A percentile compares a stretch with the other conserved stretches of the same genome.
Evolutionary conservation across 2,329 filamentous ascomycete genomes (phyloP).

Genomic region (Colletotrichum brevisporum): DNA sequence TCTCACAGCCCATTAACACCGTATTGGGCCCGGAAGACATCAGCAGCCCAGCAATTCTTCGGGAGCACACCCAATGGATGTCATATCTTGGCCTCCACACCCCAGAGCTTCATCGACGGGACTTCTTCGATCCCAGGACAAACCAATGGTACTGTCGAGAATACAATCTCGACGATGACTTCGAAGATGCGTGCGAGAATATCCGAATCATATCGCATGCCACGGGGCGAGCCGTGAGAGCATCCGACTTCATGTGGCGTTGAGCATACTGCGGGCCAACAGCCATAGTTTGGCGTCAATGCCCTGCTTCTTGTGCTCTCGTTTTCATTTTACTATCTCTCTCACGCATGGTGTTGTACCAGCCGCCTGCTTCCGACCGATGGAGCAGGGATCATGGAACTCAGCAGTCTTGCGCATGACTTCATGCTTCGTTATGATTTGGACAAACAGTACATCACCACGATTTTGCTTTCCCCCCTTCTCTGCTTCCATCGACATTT

Average conservation of each 20-base stretch:
- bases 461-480: too few relatives aligned
- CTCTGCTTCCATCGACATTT: too few relatives aligned
- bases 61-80: constrained; percentile 40
- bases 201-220: constrained; percentile 22
- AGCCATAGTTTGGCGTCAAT: neutral
- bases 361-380: too few relatives aligned
- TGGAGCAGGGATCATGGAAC: too few relatives aligned
- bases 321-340: neutral
- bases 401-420: neutral
- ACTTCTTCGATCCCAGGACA: constrained; percentile 30
- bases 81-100: constrained; percentile 30
- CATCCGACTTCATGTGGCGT: constrained; percentile 30
- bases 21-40: constrained; percentile 35
- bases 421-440: constrained; percentile 18
- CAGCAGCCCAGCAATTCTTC: constrained; percentile 31
- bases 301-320: neutral
- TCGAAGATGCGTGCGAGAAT: constrained; percentile 36
- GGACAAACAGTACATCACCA: neutral
- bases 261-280: neutral
- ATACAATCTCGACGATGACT: constrained; percentile 37
- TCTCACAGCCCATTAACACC: constrained; percentile 35
- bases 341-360: neutral
- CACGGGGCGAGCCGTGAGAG: constrained; percentile 30
- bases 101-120: constrained; percentile 28
- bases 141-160: constrained; percentile 35